Conservation (phyloP, 2,329 filamentous ascomycete species). For the Aspergillus fructus region DNA sequence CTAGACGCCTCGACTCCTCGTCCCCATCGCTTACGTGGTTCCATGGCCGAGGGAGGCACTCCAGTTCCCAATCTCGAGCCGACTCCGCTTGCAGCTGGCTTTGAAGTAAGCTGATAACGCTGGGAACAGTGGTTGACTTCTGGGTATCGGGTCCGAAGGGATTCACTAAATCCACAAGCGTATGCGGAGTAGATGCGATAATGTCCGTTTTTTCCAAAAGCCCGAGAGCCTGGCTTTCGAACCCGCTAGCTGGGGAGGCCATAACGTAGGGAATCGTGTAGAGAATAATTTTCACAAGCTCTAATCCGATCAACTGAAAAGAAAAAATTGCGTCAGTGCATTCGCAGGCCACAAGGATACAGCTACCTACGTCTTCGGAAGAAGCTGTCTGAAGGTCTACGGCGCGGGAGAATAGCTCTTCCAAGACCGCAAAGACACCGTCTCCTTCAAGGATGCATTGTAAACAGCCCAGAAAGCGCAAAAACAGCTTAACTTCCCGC, state of each 20-base stretch:
- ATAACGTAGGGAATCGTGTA: slow-evolving; percentile 90
- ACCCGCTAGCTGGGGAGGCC: slow-evolving; percentile 67
- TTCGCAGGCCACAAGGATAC: background rate
- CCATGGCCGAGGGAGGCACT: slow-evolving; percentile 60
- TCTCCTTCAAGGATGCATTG: slow-evolving; percentile 78
- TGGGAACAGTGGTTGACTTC: slow-evolving; percentile 64
- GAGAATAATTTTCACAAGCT: slow-evolving; percentile 94
- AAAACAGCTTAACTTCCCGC: slow-evolving; percentile 84
- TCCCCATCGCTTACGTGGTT: slow-evolving; percentile 37
- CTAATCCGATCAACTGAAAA: slow-evolving; percentile 62
- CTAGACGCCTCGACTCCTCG: slow-evolving; percentile 58
- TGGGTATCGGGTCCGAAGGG: slow-evolving; percentile 68
- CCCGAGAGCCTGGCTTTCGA: slow-evolving; percentile 71
- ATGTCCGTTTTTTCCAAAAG: slow-evolving; percentile 93
- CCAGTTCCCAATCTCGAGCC: slow-evolving; percentile 70
- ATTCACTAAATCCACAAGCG: slow-evolving; percentile 81
- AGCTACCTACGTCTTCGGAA: slow-evolving; percentile 76
- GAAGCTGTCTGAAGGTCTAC: slow-evolving; percentile 90
- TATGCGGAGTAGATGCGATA: slow-evolving; percentile 83
- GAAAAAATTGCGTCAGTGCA: slow-evolving; percentile 17
- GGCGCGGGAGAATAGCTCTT: slow-evolving; percentile 88
- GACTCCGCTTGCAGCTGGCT: slow-evolving; percentile 80
- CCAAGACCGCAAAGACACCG: slow-evolving; percentile 79
- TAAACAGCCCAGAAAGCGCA: slow-evolving; percentile 86
- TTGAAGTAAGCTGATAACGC: slow-evolving; percentile 78